A percentile compares a stretch with the other conserved stretches of the same genome.
phyloP scores from a whole-genome alignment of 352 stramenopile species.

The Globisporangium takayamanum region DNA sequence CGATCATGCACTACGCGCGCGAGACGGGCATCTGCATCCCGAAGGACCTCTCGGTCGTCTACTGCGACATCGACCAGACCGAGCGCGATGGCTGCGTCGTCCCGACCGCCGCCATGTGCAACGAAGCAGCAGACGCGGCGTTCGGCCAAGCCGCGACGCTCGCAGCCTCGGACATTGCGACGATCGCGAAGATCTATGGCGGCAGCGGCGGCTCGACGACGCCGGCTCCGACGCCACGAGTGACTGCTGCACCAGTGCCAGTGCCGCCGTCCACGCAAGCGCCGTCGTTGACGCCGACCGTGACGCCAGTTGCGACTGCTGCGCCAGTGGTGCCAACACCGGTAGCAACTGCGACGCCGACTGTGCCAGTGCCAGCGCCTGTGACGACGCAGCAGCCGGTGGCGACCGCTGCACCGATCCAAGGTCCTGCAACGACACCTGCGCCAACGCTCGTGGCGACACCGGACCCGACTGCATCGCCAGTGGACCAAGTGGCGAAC shows the following conservation, averaged over 20 bases:
- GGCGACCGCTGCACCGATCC: not conserved
- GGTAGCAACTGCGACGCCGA: not conserved
- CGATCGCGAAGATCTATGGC: slow-evolving; percentile 18
- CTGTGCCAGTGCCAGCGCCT: not conserved
- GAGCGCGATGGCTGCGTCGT: slow-evolving; percentile 17
- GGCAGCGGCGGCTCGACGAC: slow-evolving; percentile 5
- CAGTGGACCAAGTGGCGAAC: not conserved
- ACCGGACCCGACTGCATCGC: slow-evolving; percentile 1
- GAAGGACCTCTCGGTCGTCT: slow-evolving; percentile 17
- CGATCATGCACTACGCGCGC: slow-evolving; percentile 41
- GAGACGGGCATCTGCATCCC: slow-evolving; percentile 38
- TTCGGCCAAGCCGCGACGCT: slow-evolving; percentile 14
- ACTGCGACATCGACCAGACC: slow-evolving; percentile 36
- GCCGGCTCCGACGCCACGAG: not conserved
- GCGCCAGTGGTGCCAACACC: not conserved
- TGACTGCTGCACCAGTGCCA: not conserved
- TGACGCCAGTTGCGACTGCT: slow-evolving; percentile 3
- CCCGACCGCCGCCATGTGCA: slow-evolving; percentile 15
- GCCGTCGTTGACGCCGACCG: not conserved
- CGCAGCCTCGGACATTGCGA: slow-evolving; percentile 16
- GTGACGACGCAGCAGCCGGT: not conserved
- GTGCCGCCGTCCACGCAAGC: slow-evolving; percentile 1
- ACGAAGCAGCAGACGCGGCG: not conserved
- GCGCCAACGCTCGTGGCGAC: not conserved
- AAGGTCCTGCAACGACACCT: not conserved